Base-by-base conservation (phyloP, 169 alveolate genomes). In the Plasmodium gonderi region DNA sequence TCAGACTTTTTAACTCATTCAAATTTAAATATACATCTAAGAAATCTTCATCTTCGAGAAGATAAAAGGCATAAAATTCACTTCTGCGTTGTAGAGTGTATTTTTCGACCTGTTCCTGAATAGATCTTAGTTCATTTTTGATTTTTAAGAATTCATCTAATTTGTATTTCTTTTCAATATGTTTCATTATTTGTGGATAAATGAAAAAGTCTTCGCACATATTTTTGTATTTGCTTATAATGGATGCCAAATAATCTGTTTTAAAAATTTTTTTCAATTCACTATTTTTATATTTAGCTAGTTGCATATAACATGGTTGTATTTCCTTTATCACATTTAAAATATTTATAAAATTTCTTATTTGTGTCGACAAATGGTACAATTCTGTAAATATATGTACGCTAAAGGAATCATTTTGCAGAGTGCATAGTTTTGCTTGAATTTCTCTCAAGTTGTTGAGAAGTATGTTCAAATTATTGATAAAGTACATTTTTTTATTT, bases 131-230 rank as follows among this genome's bases (percentile, higher is more conserved):
- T 7, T 69, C 36, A 1, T 14, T 14, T 20, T 47, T 20, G 5
- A 76, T 20, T 6, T 5, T 47, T 45, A 9, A 23, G 42, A 83
- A 83, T 33, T 69, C 75, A 0, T 45, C 23, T 23, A 69, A 0
- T 14, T 83, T 47, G 64, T 83, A 83, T 4, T 36, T 6, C 31
- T 83, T 83, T n/a, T 83, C 67, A 12, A 83, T 14, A 31, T 83
- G 92, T 26, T 83, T 83, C 36, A 29, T 83, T n/a, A 83, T 17
- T 23, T 83, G 92, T 3, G 92, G 92, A 29, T 83, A 83, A 5
- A 83, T 69, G 23, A 69, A 83, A 47, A 83, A 83, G 2, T 83
- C 92, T 83, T 83, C 92, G 6, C 92, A 83, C 31, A 49, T 29
- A 20, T 83, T 23, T 40, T 83, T 83, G 65, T 83, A 83, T 17